Evolutionary conservation across 2,329 filamentous ascomycete genomes (phyloP), one percentile per base, ranked within the genome.

Genomic region (Keithomyces neogunnii): DNA sequence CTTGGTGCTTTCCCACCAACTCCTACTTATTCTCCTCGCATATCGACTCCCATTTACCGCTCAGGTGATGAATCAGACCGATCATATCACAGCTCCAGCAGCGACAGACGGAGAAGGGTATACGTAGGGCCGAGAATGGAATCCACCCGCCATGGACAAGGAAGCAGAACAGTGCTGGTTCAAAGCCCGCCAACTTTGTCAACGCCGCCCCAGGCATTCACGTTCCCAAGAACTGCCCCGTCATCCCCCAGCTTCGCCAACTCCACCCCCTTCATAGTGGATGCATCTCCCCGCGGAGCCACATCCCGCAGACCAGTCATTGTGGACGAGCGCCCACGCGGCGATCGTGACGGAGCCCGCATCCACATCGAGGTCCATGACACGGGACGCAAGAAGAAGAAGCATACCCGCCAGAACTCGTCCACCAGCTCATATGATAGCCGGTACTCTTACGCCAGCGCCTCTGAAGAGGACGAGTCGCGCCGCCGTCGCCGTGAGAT

Each of bases 171-270:
- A 49, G 57, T 73, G 50, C 66, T 78, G 51, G 66, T 73, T 48
- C 70, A 76, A 53, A 66, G 66, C 55, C 72, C 73, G 3, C 69
- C 73, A 10, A 71, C 70, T 7, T 70, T 74, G 36, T 68, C 70
- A 51, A 74, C 73, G 31, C 72, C 75, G 30, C 73, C 75, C n/a
- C 72, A 69, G 55, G 59, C 62, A 35, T 72, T 66, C 58, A 57
- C 55, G 50, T 63, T 65, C 19, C 67, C 73, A 4, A 67, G 67
- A 57, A 74, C 71, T 38, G 65, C 66, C 26, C 70, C 72, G 10
- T 56, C 70, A 3, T 74, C 71, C 46, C 69, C 71, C 45, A 60
- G 59, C 28, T 50, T 51, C 40, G 40, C 49, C 42, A 48, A 55
- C 51, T 45, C 57, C 33, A 54, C 60, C 45, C 53, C 61, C n/a